Conservation (phyloP, 805 yeast genomes). For the Candida krabiensis region DNA sequence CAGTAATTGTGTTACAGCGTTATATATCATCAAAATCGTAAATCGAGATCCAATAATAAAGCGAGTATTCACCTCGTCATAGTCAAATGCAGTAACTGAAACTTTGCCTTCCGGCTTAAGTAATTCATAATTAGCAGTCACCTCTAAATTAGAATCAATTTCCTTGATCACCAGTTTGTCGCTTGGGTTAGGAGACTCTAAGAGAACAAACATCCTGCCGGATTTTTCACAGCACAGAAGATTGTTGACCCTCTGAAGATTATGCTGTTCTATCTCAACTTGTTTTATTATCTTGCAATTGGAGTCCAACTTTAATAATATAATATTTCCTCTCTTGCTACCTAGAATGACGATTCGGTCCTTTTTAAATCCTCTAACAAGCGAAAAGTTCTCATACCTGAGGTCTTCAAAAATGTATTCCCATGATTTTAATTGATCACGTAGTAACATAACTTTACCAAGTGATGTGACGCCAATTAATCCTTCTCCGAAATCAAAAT, state of each 20-base stretch:
- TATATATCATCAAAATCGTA: constrained; percentile 62
- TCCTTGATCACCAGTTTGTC: constrained; percentile 49
- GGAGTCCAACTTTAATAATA: constrained; percentile 42
- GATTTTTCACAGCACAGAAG: constrained; percentile 36
- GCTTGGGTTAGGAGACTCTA: constrained; percentile 69
- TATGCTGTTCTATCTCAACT: constrained; percentile 27
- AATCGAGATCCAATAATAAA: constrained; percentile 71
- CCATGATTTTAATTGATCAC: constrained; percentile 30
- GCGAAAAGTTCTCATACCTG: constrained; percentile 27
- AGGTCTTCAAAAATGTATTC: constrained; percentile 24
- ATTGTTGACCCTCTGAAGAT: constrained; percentile 47
- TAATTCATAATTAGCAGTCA: constrained; percentile 15
- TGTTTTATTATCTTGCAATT: constrained; percentile 32
- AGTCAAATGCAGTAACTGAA: constrained; percentile 56
- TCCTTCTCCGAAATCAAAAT: constrained; percentile 47
- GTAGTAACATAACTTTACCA: constrained; percentile 49
- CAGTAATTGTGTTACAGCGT: constrained; percentile 31
- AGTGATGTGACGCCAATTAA: constrained; percentile 55
- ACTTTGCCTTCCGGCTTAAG: constrained; percentile 39
- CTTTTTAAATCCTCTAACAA: constrained; percentile 25
- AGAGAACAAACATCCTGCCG: constrained; percentile 38
- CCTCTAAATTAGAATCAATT: constrained; percentile 31
- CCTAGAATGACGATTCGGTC: constrained; percentile 27
- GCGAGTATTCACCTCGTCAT: constrained; percentile 38
- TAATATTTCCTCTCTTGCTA: constrained; percentile 41